These are phyloP conservation scores for Acanthamoeba triangularis DNA, from an alignment of 208 protist species.

Conservation along the genomic window DNA sequence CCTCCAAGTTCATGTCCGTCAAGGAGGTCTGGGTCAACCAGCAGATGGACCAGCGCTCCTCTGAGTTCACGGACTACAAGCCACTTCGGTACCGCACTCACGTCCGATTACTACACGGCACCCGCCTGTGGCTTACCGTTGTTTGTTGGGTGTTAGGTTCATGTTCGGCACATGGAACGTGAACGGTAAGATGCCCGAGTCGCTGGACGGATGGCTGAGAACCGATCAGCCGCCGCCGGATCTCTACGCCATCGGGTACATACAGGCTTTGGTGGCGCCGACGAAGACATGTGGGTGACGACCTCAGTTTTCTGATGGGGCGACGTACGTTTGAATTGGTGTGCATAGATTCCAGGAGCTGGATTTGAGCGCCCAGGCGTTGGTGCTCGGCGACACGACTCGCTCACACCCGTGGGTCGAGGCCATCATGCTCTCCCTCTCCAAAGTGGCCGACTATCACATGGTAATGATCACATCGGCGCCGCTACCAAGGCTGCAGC, in stretches of 20 bases:
- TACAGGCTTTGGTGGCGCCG: not conserved
- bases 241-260: constrained; percentile 86
- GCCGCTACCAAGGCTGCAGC: not conserved
- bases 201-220: constrained; percentile 80
- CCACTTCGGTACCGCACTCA: constrained; percentile 39
- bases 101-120: not conserved
- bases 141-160: not conserved
- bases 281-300: not conserved
- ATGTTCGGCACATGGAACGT: constrained; percentile 88
- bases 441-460: constrained; percentile 76
- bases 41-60: constrained; percentile 46
- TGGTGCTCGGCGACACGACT: constrained; percentile 83
- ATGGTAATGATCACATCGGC: constrained; percentile 66
- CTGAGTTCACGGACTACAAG: constrained; percentile 59
- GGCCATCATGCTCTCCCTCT: constrained; percentile 75
- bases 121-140: not conserved
- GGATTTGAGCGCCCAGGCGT: constrained; percentile 84
- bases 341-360: constrained; percentile 86
- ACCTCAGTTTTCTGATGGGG: not conserved
- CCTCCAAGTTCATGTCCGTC: constrained; percentile 72
- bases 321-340: not conserved
- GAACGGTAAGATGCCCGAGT: constrained; percentile 87
- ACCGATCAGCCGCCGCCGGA: constrained; percentile 74
- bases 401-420: constrained; percentile 81
- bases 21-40: constrained; percentile 71